A percentile compares a stretch with the other conserved stretches of the same genome.
Evolutionary conservation across 805 yeast genomes (phyloP).

Genomic region (Komagataella mondaviorum): DNA sequence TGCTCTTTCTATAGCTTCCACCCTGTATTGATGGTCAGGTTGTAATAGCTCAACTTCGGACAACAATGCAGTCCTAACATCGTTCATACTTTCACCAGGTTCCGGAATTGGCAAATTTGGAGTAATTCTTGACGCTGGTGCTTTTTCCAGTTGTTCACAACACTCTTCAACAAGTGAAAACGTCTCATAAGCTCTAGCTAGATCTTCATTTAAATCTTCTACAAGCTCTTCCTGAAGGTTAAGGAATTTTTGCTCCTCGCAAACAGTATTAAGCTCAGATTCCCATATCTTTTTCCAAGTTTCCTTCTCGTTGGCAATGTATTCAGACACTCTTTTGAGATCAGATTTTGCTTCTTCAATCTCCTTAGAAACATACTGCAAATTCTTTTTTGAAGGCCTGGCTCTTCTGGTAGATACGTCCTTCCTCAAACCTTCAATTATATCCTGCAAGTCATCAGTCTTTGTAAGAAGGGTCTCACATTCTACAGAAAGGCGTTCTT

Average conservation of each 20-base stretch:
- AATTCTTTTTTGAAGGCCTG: constrained; percentile 61
- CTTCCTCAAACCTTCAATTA: constrained; percentile 76
- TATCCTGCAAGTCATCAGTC: constrained; percentile 86
- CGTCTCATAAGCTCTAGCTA: constrained; percentile 70
- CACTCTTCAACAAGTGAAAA: constrained; percentile 72
- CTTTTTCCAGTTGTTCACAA: constrained; percentile 62
- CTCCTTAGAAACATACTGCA: constrained; percentile 53
- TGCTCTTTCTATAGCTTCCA: constrained; percentile 83
- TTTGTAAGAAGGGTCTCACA: constrained; percentile 62
- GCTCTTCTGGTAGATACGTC: constrained; percentile 86
- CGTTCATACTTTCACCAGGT: constrained; percentile 49
- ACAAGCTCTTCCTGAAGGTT: constrained; percentile 81
- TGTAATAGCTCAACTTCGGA: constrained; percentile 64
- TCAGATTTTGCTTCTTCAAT: constrained; percentile 40
- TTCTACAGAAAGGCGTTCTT: constrained; percentile 56
- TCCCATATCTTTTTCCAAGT: constrained; percentile 92
- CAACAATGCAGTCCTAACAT: constrained; percentile 64
- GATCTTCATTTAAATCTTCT: constrained; percentile 66
- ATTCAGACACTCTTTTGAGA: constrained; percentile 41
- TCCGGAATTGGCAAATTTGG: constrained; percentile 23
- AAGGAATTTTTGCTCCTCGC: constrained; percentile 89
- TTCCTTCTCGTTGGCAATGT: constrained; percentile 58
- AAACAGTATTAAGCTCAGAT: constrained; percentile 72
- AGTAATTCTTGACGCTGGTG: constrained; percentile 24
- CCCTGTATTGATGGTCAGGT: constrained; percentile 76